Conservation (phyloP, 306 rosid genomes). For the Nissolia schottii region DNA sequence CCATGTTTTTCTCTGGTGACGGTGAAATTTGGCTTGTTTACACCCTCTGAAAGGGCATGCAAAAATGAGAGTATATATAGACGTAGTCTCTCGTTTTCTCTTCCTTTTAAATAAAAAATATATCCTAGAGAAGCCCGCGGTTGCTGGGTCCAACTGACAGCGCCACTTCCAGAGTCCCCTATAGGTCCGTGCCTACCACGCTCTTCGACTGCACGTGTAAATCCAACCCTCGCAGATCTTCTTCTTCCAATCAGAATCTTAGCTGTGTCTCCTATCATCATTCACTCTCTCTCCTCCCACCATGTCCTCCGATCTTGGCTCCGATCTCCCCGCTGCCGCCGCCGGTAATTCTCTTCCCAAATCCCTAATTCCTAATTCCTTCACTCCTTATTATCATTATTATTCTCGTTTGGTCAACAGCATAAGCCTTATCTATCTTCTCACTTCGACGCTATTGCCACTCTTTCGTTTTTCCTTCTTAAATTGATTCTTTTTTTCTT, state of each 20-base stretch:
- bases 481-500: neutral
- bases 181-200: slow-evolving; percentile 27
- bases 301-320: slow-evolving; percentile 34
- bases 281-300: neutral
- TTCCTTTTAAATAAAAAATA: neutral
- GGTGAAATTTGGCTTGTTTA: no score
- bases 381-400: no score
- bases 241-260: no score
- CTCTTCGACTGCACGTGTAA: slow-evolving; percentile 13
- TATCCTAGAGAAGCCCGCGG: neutral
- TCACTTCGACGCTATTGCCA: neutral
- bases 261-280: no score
- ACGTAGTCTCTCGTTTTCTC: no score
- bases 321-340: slow-evolving; percentile 42
- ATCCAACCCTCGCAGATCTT: neutral
- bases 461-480: neutral
- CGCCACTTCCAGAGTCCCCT: neutral
- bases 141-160: slow-evolving; percentile 15
- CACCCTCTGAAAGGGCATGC: no score
- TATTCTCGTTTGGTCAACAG: neutral
- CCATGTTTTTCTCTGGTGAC: no score
- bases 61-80: no score
- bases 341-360: slow-evolving; percentile 33
- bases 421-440: neutral
- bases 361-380: neutral